Conservation (phyloP, 805 yeast species). For the Priceomyces haplophilus region DNA sequence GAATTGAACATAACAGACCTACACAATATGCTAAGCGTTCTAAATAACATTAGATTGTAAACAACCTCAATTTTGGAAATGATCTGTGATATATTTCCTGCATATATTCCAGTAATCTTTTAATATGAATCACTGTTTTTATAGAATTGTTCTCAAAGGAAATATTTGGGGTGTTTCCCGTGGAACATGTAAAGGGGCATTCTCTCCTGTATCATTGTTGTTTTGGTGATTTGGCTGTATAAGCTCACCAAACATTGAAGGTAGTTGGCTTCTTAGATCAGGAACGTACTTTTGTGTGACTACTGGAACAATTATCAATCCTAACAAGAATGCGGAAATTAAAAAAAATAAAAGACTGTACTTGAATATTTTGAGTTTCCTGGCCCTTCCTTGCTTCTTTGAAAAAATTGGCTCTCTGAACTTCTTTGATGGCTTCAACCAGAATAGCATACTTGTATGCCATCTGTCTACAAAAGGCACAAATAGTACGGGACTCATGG, state of each 20-base stretch:
- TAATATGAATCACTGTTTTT: background rate
- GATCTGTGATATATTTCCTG: background rate
- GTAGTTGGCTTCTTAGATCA: constrained; percentile 12
- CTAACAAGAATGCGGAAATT: constrained; percentile 36
- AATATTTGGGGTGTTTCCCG: constrained; percentile 27
- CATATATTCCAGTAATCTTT: background rate
- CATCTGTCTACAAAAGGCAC: constrained; percentile 47
- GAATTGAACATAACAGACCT: background rate
- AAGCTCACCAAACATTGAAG: constrained; percentile 20
- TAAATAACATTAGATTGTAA: background rate
- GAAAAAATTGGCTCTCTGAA: constrained; percentile 39
- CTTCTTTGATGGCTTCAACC: constrained; percentile 42
- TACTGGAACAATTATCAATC: constrained; percentile 48
- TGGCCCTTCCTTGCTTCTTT: constrained; percentile 33
- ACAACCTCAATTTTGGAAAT: background rate
- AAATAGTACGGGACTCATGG: constrained; percentile 38
- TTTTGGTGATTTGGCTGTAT: constrained; percentile 60
- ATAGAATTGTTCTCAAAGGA: constrained; percentile 13
- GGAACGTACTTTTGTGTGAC: constrained; percentile 24
- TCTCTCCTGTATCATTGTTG: constrained; percentile 63
- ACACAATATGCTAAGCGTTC: background rate
- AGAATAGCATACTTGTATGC: constrained; percentile 49
- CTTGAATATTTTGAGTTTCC: constrained; percentile 29
- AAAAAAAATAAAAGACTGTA: constrained; percentile 47
- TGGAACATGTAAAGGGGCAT: constrained; percentile 47